These are phyloP conservation scores for Colletotrichum navitas DNA, from an alignment of 2,329 filamentous ascomycete species.

Conservation along the genomic window DNA sequence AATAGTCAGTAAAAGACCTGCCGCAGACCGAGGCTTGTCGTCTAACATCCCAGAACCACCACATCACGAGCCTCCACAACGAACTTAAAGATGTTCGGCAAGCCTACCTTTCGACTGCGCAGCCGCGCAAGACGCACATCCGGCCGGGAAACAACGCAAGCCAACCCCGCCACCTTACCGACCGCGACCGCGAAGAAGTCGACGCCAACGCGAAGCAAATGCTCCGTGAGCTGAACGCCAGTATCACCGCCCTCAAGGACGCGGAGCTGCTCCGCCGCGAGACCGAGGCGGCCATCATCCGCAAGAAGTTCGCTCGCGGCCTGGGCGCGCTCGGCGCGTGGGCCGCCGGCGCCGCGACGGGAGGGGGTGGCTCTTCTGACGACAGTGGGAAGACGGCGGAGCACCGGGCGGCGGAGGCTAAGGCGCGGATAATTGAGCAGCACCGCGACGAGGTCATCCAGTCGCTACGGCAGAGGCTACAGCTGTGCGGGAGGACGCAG, in stretches of 20 bases:
- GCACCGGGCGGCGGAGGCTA: slow-evolving; percentile 79
- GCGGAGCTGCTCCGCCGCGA: slow-evolving; percentile 86
- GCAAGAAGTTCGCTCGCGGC: slow-evolving; percentile 75
- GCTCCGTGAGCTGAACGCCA: slow-evolving; percentile 85
- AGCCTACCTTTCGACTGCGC: slow-evolving; percentile 88
- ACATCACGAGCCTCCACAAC: slow-evolving; percentile 82
- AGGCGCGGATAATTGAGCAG: slow-evolving; percentile 72
- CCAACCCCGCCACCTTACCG: slow-evolving; percentile 73
- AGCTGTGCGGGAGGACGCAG: slow-evolving; percentile 82
- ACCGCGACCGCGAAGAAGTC: slow-evolving; percentile 86
- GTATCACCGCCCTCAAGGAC: slow-evolving; percentile 83
- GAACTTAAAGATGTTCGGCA: slow-evolving; percentile 88
- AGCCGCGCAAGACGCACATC: slow-evolving; percentile 69
- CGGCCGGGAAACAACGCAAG: slow-evolving; percentile 50
- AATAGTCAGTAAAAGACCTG: slow-evolving; percentile 72
- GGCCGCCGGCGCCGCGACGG: slow-evolving; percentile 73
- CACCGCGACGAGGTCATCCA: slow-evolving; percentile 88
- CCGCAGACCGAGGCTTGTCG: too few relatives aligned
- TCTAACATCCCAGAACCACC: slow-evolving; percentile 73
- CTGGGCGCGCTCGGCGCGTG: slow-evolving; percentile 74
- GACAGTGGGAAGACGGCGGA: slow-evolving; percentile 69
- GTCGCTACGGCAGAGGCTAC: slow-evolving; percentile 81
- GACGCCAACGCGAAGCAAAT: slow-evolving; percentile 89
- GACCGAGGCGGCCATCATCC: slow-evolving; percentile 77
- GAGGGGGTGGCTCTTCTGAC: slow-evolving; percentile 49